Percentiles rank a stretch among this genome's conserved stretches.
These are phyloP conservation scores for Pichia ethanolica DNA, from an alignment of 805 yeast genomes.

Conservation along the genomic window DNA sequence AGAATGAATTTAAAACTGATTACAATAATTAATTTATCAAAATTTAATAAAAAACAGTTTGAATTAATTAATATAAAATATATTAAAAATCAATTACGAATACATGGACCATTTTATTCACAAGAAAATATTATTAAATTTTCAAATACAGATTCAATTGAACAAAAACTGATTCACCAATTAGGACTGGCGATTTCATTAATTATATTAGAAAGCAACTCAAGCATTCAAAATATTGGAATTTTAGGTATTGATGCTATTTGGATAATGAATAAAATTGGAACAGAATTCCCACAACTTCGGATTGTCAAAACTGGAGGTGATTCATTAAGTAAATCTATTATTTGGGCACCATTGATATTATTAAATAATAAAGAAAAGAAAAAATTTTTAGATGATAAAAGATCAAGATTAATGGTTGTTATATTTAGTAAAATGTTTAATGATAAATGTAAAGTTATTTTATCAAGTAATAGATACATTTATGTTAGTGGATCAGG, in stretches of 20 bases:
- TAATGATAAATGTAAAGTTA: neutral
- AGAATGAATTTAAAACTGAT: slow-evolving; percentile 1
- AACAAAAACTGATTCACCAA: neutral
- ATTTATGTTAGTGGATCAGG: slow-evolving; percentile 4
- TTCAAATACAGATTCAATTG: neutral
- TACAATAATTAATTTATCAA: neutral
- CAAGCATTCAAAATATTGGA: slow-evolving; percentile 3
- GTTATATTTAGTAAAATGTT: slow-evolving; percentile 6
- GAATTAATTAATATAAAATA: too few species aligned
- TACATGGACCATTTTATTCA: too few species aligned
- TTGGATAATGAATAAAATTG: slow-evolving; percentile 1
- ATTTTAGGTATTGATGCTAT: slow-evolving; percentile 5
- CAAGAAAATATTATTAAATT: too few species aligned
- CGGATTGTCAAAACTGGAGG: slow-evolving; percentile 1
- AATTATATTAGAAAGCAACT: neutral
- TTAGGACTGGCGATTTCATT: neutral
- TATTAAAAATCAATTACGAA: too few species aligned
- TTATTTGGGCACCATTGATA: neutral
- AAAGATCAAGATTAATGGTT: neutral
- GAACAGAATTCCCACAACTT: neutral
- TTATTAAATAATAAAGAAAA: neutral
- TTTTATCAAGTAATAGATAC: neutral
- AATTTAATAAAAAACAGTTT: too few species aligned
- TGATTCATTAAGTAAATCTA: slow-evolving; percentile 1
- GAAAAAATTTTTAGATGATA: neutral